Conservation (phyloP, 192 early-diverging fungal genomes). For the Rhizoclosmatium sp. region DNA sequence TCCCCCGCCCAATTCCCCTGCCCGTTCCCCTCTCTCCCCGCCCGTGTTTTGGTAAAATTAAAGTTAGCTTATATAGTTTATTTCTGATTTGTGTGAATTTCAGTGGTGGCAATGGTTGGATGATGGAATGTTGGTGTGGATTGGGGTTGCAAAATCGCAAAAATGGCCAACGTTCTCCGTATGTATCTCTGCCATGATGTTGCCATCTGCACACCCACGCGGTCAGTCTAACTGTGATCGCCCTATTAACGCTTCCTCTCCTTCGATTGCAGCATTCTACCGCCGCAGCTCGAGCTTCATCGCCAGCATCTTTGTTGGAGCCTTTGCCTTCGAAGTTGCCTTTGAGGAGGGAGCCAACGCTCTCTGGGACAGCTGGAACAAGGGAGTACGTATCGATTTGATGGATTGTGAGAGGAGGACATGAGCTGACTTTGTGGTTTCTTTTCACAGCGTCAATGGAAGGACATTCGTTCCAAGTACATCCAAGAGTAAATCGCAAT, state of each 20-base stretch:
- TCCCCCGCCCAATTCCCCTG: background rate
- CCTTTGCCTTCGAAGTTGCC: constrained; percentile 76
- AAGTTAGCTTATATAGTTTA: background rate
- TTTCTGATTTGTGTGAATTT: background rate
- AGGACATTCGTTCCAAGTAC: constrained; percentile 81
- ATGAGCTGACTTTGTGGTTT: constrained; percentile 7
- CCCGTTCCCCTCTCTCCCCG: background rate
- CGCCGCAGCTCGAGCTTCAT: constrained; percentile 77
- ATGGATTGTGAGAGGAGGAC: background rate
- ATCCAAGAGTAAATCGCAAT: constrained; percentile 3
- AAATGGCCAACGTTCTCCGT: constrained; percentile 31
- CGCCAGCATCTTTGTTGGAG: constrained; percentile 69
- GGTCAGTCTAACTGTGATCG: background rate
- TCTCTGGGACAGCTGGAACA: constrained; percentile 77
- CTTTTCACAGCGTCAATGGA: constrained; percentile 77
- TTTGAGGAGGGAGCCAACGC: constrained; percentile 68
- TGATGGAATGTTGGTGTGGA: background rate
- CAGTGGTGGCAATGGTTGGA: background rate
- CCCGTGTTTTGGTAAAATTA: constrained; percentile 12
- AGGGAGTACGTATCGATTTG: constrained; percentile 69
- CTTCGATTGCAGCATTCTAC: constrained; percentile 59
- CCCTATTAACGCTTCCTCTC: background rate
- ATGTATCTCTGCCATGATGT: background rate
- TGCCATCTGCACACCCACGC: background rate
- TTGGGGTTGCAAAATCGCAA: background rate